These are phyloP conservation scores for Bretziella fagacearum DNA, from an alignment of 2,329 filamentous ascomycete genomes.

Conservation along the genomic window DNA sequence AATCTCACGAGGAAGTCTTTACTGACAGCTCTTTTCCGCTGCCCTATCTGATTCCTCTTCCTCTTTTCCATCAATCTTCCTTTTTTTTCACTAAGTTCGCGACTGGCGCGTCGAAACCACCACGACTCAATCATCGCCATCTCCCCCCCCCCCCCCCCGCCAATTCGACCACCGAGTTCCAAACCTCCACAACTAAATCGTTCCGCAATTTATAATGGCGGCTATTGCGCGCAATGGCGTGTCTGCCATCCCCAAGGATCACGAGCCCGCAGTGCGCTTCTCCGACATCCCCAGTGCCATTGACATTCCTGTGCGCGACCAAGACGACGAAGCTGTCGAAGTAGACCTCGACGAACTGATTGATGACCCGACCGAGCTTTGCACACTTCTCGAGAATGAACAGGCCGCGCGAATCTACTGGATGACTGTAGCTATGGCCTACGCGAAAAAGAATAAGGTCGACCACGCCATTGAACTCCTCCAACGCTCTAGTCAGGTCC, in stretches of 20 bases:
- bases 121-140: neutral
- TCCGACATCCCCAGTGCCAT: slow-evolving; percentile 48
- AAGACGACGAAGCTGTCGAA: slow-evolving; percentile 64
- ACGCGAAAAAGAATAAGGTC: slow-evolving; percentile 87
- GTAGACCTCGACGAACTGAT: slow-evolving; percentile 81
- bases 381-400: slow-evolving; percentile 88
- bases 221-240: slow-evolving; percentile 25
- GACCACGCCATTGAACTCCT: slow-evolving; percentile 65
- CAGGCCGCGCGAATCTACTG: slow-evolving; percentile 80
- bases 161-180: neutral
- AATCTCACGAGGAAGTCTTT: neutral
- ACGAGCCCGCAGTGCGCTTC: slow-evolving; percentile 38
- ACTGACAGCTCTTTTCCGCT: neutral
- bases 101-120: slow-evolving; percentile 5
- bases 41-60: neutral
- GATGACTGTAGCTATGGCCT: slow-evolving; percentile 95
- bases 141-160: neutral
- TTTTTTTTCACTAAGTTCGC: neutral
- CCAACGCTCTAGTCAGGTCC: slow-evolving; percentile 55
- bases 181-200: neutral
- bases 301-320: slow-evolving; percentile 48
- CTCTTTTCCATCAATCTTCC: neutral
- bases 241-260: slow-evolving; percentile 21
- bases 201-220: slow-evolving; percentile 7
- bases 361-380: slow-evolving; percentile 89